Evolutionary conservation across 108 stramenopile species (phyloP).

Genomic region (Halocafeteria seosinensis): DNA sequence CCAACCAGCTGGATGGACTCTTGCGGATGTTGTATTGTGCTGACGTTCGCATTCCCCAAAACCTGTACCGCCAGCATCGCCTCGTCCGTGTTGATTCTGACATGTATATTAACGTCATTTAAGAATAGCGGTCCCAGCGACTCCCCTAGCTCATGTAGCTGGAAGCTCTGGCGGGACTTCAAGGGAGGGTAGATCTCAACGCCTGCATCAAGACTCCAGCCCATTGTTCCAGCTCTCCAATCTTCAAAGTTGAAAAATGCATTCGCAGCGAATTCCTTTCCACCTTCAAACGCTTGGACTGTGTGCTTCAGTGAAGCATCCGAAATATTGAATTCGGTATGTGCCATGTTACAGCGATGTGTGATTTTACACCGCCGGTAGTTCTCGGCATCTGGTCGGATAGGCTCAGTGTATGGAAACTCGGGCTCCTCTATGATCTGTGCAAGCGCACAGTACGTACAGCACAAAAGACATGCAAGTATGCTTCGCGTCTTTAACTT

Average conservation of each 20-base stretch:
- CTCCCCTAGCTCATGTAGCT: too few species aligned
- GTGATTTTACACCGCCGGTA: conserved; percentile 61
- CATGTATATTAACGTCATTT: not conserved
- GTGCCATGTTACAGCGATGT: conserved; percentile 47
- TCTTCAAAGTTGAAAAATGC: conserved; percentile 46
- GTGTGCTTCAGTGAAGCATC: conserved; percentile 23
- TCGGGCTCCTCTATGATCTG: too few species aligned
- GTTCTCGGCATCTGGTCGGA: not conserved
- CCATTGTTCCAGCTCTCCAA: conserved; percentile 31
- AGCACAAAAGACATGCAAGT: too few species aligned
- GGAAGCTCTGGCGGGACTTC: too few species aligned
- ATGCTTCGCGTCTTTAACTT: too few species aligned
- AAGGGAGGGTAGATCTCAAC: conserved; percentile 38
- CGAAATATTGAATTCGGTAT: conserved; percentile 34
- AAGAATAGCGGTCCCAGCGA: conserved; percentile 14
- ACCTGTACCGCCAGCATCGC: not conserved
- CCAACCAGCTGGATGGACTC: not conserved
- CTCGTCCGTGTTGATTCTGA: not conserved
- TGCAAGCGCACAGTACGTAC: too few species aligned
- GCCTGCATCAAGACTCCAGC: conserved; percentile 5
- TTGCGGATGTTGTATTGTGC: not conserved
- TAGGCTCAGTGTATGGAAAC: not conserved
- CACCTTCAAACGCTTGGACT: conserved; percentile 31
- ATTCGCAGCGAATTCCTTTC: conserved; percentile 18
- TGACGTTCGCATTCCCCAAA: not conserved